phyloP scores from a whole-genome alignment of 129 eudicot species.

The Sambucus nigra region DNA sequence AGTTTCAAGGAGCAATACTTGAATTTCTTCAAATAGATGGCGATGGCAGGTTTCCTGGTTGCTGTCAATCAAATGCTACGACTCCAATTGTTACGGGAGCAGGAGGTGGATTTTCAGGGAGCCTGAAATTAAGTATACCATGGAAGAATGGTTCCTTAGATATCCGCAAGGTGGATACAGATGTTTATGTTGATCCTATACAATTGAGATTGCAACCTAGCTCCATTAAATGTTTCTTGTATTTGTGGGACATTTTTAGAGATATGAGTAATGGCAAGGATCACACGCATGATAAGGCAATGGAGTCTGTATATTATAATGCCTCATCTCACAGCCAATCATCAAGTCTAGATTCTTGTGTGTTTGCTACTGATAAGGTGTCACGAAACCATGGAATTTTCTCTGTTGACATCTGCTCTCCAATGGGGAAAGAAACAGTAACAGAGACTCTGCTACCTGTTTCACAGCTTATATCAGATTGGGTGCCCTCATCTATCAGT shows the following conservation, averaged over 20 bases:
- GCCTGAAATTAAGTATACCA: slow-evolving; percentile 66
- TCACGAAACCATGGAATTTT: slow-evolving; percentile 15
- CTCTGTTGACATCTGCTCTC: slow-evolving; percentile 20
- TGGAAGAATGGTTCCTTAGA: slow-evolving; percentile 96
- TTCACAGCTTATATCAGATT: slow-evolving; percentile 81
- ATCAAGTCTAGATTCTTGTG: slow-evolving; percentile 21
- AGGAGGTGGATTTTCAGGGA: slow-evolving; percentile 84
- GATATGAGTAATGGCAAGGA: slow-evolving; percentile 25
- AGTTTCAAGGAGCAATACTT: slow-evolving; percentile 63
- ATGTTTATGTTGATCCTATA: slow-evolving; percentile 64
- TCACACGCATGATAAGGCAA: slow-evolving; percentile 12
- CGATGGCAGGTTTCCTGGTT: slow-evolving; percentile 22
- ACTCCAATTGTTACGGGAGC: slow-evolving; percentile 54
- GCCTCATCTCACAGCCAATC: slow-evolving; percentile 30
- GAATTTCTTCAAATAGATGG: slow-evolving; percentile 65
- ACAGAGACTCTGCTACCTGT: slow-evolving; percentile 50
- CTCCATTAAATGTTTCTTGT: slow-evolving; percentile 42
- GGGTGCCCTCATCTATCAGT: slow-evolving; percentile 56
- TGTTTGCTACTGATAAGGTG: slow-evolving; percentile 25
- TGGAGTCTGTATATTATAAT: slow-evolving; percentile 32
- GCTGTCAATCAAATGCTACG: slow-evolving; percentile 33
- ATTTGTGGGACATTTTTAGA: slow-evolving; percentile 40
- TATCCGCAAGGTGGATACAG: slow-evolving; percentile 77
- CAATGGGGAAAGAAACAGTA: slow-evolving; percentile 30
- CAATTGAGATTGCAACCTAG: slow-evolving; percentile 63